Percentiles rank a stretch among this genome's conserved stretches.
Conservation (phyloP, 2,329 filamentous ascomycete species). For the Alternaria hordeiaustralica region DNA sequence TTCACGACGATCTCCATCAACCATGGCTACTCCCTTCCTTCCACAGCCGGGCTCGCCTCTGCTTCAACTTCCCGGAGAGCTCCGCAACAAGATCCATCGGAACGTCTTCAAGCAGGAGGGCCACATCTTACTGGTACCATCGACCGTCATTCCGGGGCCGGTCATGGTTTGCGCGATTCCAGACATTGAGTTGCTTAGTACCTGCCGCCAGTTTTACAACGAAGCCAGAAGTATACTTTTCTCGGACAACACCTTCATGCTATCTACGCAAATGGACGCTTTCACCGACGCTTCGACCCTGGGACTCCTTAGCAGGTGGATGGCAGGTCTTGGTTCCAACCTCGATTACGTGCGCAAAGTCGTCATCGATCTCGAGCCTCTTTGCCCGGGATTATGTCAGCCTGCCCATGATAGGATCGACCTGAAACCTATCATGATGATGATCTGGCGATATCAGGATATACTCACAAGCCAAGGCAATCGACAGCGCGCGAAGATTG, state of each 20-base stretch:
- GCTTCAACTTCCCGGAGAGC: neutral
- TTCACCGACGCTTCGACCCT: neutral
- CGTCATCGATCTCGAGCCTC: neutral
- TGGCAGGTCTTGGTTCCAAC: neutral
- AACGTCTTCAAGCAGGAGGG: neutral
- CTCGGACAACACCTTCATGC: neutral
- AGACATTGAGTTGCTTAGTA: neutral
- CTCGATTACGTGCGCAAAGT: neutral
- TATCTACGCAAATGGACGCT: neutral
- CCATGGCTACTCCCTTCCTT: neutral
- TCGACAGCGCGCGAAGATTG: neutral
- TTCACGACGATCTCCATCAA: neutral
- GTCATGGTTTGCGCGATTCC: neutral
- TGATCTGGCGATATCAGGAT: neutral
- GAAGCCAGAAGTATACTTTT: neutral
- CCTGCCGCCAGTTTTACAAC: neutral
- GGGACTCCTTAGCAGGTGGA: neutral
- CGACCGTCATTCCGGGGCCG: neutral
- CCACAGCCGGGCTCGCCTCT: neutral
- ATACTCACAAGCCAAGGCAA: neutral
- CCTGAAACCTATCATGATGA: neutral
- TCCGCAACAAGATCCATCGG: neutral
- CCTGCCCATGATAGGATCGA: neutral
- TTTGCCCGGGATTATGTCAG: neutral
- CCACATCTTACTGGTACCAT: neutral